Base-by-base conservation (phyloP, 805 yeast genomes). In the Wickerhamomyces ciferrii region DNA sequence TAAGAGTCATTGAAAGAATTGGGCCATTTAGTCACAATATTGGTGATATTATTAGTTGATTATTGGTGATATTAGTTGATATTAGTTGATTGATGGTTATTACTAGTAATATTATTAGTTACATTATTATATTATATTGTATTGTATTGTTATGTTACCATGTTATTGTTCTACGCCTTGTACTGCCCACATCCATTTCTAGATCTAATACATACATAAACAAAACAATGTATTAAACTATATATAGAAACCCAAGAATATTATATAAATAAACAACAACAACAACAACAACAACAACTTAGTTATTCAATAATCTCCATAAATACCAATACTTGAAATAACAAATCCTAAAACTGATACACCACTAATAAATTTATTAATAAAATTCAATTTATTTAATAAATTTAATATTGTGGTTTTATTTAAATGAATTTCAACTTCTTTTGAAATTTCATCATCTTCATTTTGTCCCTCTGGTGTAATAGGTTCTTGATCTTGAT, bases 251-350 rank as follows among this genome's bases (percentile, higher is more conserved):
- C n/a, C n/a, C n/a, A n/a, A 31, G n/a, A 31, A 13, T 31, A 8
- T 9, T 15, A 34, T 11, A n/a, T 34, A 18, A 15, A 35, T 35
- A 35, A 35, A 35, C 15, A 18, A 10, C 23, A 19, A 29, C 25
- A 29, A 6, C 7, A 32, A n/a, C 5, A n/a, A 32, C 5, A 13
- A 32, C 6, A 7, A 13, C 19, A 17, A n/a, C 19, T 19, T 4
- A 4, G 5, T 32, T 13, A 18, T n/a, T 45, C 43, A 53, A 43
- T 50, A 55, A 56, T 82, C 88, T 13, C 88, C 88, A 46, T 76
- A 57, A 45, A 78, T 69, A 14, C 88, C 88, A 50, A 82, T 59
- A 11, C 71, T 55, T 20, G 83, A 71, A 43, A 82, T 60, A 5
- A 72, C 58, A 44, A 79, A 74, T 0, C 81, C 75, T 13, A 66